Percentiles rank a stretch among this genome's conserved stretches.
Conservation (phyloP, 768 basidiomycete species). For the Galerina sulciceps region DNA sequence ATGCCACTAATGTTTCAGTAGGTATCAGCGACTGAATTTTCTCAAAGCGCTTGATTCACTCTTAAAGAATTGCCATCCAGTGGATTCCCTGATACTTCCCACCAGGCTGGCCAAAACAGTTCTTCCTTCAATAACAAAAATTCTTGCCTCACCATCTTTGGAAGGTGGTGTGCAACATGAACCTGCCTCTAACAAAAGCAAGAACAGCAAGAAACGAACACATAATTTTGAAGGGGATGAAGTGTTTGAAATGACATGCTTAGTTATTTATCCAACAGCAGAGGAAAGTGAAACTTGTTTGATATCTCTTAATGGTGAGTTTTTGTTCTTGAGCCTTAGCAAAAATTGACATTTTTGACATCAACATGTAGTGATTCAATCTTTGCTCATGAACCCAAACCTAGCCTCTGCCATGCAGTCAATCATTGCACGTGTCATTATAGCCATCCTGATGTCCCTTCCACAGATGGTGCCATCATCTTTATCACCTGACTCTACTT, state of each 20-base stretch:
- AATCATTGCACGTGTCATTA: slow-evolving; percentile 57
- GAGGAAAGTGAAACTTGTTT: slow-evolving; percentile 60
- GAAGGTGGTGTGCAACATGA: slow-evolving; percentile 23
- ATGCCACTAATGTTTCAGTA: not conserved
- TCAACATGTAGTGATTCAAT: slow-evolving; percentile 48
- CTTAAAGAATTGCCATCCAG: slow-evolving; percentile 44
- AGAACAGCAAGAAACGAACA: slow-evolving; percentile 70
- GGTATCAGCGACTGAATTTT: slow-evolving; percentile 45
- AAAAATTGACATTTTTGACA: not conserved
- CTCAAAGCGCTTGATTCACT: slow-evolving; percentile 49
- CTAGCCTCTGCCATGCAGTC: slow-evolving; percentile 60
- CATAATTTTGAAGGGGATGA: slow-evolving; percentile 79
- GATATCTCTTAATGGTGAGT: slow-evolving; percentile 60
- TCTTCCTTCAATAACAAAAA: slow-evolving; percentile 48
- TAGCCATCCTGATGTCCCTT: slow-evolving; percentile 61
- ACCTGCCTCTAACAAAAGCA: slow-evolving; percentile 34
- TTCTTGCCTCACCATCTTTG: slow-evolving; percentile 43
- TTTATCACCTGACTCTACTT: slow-evolving; percentile 53
- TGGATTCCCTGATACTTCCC: slow-evolving; percentile 52
- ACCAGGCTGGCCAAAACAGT: slow-evolving; percentile 61
- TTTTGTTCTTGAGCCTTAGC: not conserved
- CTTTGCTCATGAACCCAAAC: slow-evolving; percentile 52
- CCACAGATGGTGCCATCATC: slow-evolving; percentile 58
- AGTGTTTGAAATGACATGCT: slow-evolving; percentile 55
- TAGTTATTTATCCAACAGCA: slow-evolving; percentile 50